Evolutionary conservation across 176 grass and related monocot genomes (phyloP).

Genomic region (Carex scoparia): DNA sequence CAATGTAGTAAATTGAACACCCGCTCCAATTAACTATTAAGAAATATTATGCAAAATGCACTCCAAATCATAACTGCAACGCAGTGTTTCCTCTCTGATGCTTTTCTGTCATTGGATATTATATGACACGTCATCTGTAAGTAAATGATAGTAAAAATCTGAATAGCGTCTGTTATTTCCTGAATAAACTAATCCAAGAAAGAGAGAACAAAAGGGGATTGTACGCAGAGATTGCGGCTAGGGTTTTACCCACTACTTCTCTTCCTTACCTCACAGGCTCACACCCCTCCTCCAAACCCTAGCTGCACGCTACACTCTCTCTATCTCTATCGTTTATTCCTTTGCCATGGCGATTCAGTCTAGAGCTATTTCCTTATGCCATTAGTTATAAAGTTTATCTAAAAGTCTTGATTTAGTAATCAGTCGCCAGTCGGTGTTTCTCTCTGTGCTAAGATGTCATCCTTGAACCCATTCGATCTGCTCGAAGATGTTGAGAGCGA

Average conservation of each 20-base stretch:
- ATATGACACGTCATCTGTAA: background rate
- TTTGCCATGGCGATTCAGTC: slow-evolving; percentile 34
- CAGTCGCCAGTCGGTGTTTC: background rate
- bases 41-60: background rate
- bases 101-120: background rate
- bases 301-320: background rate
- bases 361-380: background rate
- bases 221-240: slow-evolving; percentile 54
- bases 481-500: slow-evolving; percentile 71
- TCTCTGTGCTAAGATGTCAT: slow-evolving; percentile 38
- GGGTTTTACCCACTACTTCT: slow-evolving; percentile 48
- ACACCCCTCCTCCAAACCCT: slow-evolving; percentile 27
- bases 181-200: slow-evolving; percentile 19
- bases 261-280: slow-evolving; percentile 6
- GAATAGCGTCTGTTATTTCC: background rate
- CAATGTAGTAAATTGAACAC: background rate
- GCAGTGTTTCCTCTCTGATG: background rate
- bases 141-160: background rate
- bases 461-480: slow-evolving; percentile 68
- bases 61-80: background rate
- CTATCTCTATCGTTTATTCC: background rate
- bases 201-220: slow-evolving; percentile 9
- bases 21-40: background rate
- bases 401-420: background rate
- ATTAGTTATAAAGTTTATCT: background rate